Conservation (phyloP, 2,329 filamentous ascomycete genomes). For the Ceratocystis cubensis region DNA sequence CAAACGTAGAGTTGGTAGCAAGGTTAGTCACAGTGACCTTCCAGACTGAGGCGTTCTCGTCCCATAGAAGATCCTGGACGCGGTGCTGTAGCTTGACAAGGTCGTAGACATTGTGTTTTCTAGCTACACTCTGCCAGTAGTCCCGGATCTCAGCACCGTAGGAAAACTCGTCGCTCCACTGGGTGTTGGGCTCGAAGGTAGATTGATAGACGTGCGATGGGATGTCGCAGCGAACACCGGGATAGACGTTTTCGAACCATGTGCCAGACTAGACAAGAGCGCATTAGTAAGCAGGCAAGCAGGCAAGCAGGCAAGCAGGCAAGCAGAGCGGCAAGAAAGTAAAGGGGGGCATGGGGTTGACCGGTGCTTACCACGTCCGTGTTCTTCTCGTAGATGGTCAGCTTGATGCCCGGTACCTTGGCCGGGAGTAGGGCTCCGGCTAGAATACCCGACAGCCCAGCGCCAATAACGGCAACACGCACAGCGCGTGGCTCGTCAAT, state of each 20-base stretch:
- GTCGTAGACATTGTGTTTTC: slow-evolving; percentile 40
- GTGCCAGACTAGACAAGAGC: slow-evolving; percentile 29
- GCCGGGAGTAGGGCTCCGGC: slow-evolving; percentile 53
- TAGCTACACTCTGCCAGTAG: slow-evolving; percentile 38
- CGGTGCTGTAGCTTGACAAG: slow-evolving; percentile 42
- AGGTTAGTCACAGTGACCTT: slow-evolving; percentile 32
- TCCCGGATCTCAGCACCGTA: slow-evolving; percentile 52
- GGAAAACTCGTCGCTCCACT: slow-evolving; percentile 58
- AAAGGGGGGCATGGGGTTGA: not conserved
- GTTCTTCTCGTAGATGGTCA: slow-evolving; percentile 59
- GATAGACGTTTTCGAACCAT: slow-evolving; percentile 47
- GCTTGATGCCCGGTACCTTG: slow-evolving; percentile 54
- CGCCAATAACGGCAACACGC: slow-evolving; percentile 30
- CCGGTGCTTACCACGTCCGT: slow-evolving; percentile 42
- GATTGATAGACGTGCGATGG: slow-evolving; percentile 56
- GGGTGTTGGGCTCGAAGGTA: slow-evolving; percentile 52
- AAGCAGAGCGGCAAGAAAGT: not conserved
- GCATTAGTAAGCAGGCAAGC: not conserved
- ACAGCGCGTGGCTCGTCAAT: slow-evolving; percentile 29
- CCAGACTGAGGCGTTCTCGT: slow-evolving; percentile 35
- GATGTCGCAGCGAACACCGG: slow-evolving; percentile 55
- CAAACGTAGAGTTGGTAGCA: slow-evolving; percentile 29
- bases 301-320: not conserved
- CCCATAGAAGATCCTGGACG: slow-evolving; percentile 47
- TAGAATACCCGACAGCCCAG: slow-evolving; percentile 31